phyloP scores from a whole-genome alignment of 164 flowering plant genomes.

The Litsea cubeba region DNA sequence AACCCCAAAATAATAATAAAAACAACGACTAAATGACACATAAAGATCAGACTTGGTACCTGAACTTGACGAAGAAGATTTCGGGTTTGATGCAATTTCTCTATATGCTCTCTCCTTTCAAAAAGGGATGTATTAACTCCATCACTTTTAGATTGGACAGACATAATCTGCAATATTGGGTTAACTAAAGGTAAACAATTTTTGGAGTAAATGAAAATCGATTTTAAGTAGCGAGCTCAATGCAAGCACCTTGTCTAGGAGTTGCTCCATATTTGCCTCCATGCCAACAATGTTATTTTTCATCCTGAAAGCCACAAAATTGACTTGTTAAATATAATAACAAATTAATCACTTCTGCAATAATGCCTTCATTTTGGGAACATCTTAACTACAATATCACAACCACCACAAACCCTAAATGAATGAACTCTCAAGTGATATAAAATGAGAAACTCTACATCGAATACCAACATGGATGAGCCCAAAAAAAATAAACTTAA shows the following conservation, averaged over 20 bases:
- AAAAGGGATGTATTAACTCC: slow-evolving; percentile 90
- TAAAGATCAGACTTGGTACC: slow-evolving; percentile 36
- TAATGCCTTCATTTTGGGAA: neutral
- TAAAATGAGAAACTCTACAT: neutral
- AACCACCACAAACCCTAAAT: neutral
- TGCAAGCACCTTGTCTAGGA: slow-evolving; percentile 73
- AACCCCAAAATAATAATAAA: too few relatives aligned
- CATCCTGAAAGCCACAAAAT: slow-evolving; percentile 58
- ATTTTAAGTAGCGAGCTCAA: neutral
- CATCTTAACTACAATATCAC: neutral
- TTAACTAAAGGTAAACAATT: neutral
- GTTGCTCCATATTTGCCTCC: slow-evolving; percentile 96
- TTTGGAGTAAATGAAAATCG: neutral
- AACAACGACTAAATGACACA: too few relatives aligned
- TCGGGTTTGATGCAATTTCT: slow-evolving; percentile 91
- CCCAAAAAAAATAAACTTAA: too few relatives aligned
- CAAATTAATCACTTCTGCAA: neutral
- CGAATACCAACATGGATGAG: neutral
- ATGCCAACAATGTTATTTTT: slow-evolving; percentile 92
- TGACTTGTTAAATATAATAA: neutral
- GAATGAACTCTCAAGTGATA: too few relatives aligned
- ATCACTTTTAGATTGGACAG: slow-evolving; percentile 95
- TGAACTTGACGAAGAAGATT: slow-evolving; percentile 96
- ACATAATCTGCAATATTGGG: slow-evolving; percentile 60
- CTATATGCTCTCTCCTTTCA: slow-evolving; percentile 92